Conservation (phyloP, 768 basidiomycete genomes). For the Phylloporus sp. region DNA sequence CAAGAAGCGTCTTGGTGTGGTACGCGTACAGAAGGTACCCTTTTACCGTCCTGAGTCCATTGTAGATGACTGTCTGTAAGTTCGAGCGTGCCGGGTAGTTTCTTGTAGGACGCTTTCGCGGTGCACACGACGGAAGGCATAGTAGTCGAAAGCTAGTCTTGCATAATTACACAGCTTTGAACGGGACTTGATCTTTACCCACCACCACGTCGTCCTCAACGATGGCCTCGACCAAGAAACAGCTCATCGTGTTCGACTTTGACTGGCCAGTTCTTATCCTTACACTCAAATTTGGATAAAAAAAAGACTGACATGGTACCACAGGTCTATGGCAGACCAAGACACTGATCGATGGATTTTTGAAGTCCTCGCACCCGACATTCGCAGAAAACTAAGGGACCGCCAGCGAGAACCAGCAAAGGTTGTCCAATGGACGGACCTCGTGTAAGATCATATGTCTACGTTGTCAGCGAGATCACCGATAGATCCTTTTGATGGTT, state of each 20-base stretch:
- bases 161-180: neutral
- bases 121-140: constrained; percentile 69
- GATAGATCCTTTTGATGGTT: neutral
- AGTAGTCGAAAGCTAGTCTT: no score
- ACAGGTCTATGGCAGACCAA: constrained; percentile 89
- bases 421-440: constrained; percentile 86
- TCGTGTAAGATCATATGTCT: constrained; percentile 62
- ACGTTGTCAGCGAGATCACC: neutral
- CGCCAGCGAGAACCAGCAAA: constrained; percentile 49
- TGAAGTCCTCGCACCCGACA: constrained; percentile 80
- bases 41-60: constrained; percentile 77
- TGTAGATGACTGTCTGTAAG: constrained; percentile 69
- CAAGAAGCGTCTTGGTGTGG: constrained; percentile 57
- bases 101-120: constrained; percentile 84
- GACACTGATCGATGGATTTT: constrained; percentile 94
- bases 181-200: neutral
- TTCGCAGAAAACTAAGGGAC: constrained; percentile 69
- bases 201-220: neutral
- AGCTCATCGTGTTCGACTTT: constrained; percentile 93
- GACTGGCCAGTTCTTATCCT: constrained; percentile 64
- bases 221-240: constrained; percentile 38
- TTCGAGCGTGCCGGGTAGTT: constrained; percentile 68
- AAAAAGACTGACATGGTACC: neutral
- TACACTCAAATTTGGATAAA: neutral
- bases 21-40: constrained; percentile 60